A percentile compares a stretch with the other conserved stretches of the same genome.
phyloP scores from a whole-genome alignment of 345 rosid genomes.

The Dipteronia dyeriana region DNA sequence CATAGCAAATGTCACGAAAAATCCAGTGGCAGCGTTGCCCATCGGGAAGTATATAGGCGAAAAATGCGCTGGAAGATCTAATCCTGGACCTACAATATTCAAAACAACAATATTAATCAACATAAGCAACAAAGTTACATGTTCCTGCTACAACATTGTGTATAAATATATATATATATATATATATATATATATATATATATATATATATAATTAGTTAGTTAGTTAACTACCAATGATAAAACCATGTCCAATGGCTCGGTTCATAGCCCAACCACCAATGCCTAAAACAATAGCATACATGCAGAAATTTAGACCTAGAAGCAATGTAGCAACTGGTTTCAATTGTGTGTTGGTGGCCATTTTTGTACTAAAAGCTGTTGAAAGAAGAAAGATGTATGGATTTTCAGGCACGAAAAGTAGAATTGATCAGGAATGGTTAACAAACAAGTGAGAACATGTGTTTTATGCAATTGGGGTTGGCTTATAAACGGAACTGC shows the following conservation, averaged over 20 bases:
- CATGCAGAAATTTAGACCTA: constrained; percentile 79
- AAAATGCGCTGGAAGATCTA: constrained; percentile 80
- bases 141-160: background rate
- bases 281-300: constrained; percentile 67
- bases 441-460: background rate
- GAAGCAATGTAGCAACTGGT: constrained; percentile 55
- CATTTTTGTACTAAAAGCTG: constrained; percentile 40
- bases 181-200: no score
- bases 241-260: constrained; percentile 79
- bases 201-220: no score
- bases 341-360: constrained; percentile 52
- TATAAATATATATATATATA: no score
- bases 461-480: constrained; percentile 23
- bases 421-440: background rate
- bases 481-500: constrained; percentile 20
- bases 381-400: constrained; percentile 7
- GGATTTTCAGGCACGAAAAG: constrained; percentile 14
- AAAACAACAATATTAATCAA: background rate
- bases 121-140: background rate
- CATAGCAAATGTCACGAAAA: constrained; percentile 74
- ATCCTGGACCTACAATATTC: constrained; percentile 57
- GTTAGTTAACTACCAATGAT: constrained; percentile 45
- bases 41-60: constrained; percentile 90
- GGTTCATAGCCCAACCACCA: constrained; percentile 83
- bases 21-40: constrained; percentile 98